A percentile compares a stretch with the other conserved stretches of the same genome.
These are phyloP conservation scores for Globisporangium cylindrosporum DNA, from an alignment of 352 stramenopile species.

Conservation along the genomic window DNA sequence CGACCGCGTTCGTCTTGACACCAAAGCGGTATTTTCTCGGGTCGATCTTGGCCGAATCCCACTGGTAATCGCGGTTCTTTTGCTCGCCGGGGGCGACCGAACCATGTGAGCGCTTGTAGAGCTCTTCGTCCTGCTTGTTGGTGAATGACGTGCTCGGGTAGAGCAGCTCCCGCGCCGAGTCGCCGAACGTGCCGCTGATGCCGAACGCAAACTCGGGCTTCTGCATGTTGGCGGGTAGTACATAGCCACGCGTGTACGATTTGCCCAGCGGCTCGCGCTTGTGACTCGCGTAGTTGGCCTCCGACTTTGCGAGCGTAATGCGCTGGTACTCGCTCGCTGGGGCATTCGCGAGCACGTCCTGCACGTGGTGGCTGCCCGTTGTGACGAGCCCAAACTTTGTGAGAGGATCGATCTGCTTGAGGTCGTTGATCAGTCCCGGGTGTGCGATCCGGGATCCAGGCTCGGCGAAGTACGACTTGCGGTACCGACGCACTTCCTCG, in stretches of 20 bases:
- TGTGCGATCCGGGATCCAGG: constrained; percentile 72
- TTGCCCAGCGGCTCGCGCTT: constrained; percentile 79
- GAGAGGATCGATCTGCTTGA: constrained; percentile 56
- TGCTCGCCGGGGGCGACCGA: constrained; percentile 81
- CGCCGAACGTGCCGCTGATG: constrained; percentile 60
- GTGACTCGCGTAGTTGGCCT: constrained; percentile 76
- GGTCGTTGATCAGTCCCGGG: constrained; percentile 74
- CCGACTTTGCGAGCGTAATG: constrained; percentile 63
- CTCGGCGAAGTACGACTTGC: constrained; percentile 84
- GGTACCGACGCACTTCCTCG: constrained; percentile 68
- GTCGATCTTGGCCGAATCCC: constrained; percentile 66
- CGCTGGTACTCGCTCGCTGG: constrained; percentile 58
- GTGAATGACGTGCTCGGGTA: constrained; percentile 66
- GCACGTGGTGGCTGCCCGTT: constrained; percentile 65
- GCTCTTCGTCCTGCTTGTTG: constrained; percentile 51
- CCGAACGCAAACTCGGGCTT: constrained; percentile 63
- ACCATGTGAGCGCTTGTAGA: constrained; percentile 80
- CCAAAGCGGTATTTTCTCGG: constrained; percentile 72
- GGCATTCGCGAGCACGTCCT: constrained; percentile 47
- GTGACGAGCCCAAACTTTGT: constrained; percentile 70
- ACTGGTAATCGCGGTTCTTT: constrained; percentile 83
- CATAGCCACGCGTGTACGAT: constrained; percentile 62
- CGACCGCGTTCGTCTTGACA: constrained; percentile 35
- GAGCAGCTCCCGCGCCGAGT: constrained; percentile 84
- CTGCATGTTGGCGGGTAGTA: constrained; percentile 53